phyloP scores from a whole-genome alignment of 2,329 filamentous ascomycete species.

The Penicillium hordei region DNA sequence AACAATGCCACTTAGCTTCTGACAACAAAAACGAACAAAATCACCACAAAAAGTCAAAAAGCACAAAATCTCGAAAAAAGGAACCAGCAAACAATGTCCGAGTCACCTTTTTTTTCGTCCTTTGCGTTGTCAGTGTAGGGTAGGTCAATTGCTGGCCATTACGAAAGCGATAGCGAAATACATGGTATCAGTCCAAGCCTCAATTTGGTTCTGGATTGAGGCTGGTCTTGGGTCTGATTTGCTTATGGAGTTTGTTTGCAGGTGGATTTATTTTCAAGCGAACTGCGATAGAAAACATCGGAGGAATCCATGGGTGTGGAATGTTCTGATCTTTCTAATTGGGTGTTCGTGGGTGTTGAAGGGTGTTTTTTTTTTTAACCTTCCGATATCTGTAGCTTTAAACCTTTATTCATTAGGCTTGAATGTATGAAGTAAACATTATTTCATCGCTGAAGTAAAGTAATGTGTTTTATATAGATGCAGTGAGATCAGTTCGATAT shows the following conservation, averaged over 20 bases:
- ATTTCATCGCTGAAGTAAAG: not conserved
- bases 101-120: not conserved
- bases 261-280: conserved; percentile 4
- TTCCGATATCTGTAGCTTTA: not conserved
- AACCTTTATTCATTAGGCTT: not conserved
- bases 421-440: conserved; percentile 1
- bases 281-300: not conserved
- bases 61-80: not conserved
- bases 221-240: conserved; percentile 1
- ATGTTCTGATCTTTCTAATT: not conserved
- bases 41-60: not conserved
- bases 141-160: not conserved
- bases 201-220: not conserved
- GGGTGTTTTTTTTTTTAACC: not conserved
- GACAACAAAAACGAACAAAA: not conserved
- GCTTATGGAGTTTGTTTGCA: conserved; percentile 8
- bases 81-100: not conserved
- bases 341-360: conserved; percentile 5
- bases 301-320: not conserved
- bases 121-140: not conserved
- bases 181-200: not conserved
- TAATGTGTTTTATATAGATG: not conserved
- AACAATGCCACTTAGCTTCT: conserved; percentile 6
- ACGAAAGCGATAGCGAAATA: conserved; percentile 8
- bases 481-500: too few relatives aligned